Percentiles rank a stretch among this genome's conserved stretches.
These are phyloP conservation scores for Verbena officinalis DNA, from an alignment of 257 asterid genomes.

Conservation along the genomic window DNA sequence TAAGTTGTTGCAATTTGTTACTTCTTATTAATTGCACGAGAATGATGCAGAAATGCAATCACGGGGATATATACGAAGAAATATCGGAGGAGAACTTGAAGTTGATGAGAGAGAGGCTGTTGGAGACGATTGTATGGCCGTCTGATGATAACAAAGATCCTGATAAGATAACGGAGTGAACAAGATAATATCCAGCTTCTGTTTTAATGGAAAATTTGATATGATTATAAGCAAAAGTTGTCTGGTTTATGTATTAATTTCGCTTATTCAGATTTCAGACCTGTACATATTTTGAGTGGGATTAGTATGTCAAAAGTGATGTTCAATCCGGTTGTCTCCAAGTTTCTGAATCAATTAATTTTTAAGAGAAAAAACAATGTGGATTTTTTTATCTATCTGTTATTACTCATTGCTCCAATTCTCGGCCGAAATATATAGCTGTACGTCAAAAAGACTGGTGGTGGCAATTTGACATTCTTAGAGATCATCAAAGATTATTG, in stretches of 20 bases:
- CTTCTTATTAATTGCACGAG: too few species aligned
- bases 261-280: background rate
- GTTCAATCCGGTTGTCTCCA: background rate
- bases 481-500: too few species aligned
- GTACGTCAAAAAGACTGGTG: too few species aligned
- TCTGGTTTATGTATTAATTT: too few species aligned
- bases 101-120: constrained; percentile 67
- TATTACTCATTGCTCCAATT: too few species aligned
- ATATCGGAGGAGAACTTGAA: constrained; percentile 65
- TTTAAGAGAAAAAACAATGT: too few species aligned
- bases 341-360: background rate
- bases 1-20: too few species aligned
- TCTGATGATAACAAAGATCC: constrained; percentile 42
- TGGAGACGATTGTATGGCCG: constrained; percentile 65
- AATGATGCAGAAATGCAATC: constrained; percentile 55
- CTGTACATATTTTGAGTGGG: background rate
- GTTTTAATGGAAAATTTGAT: too few species aligned
- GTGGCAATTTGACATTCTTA: too few species aligned
- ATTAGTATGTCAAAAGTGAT: background rate
- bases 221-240: background rate
- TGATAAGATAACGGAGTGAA: constrained; percentile 7
- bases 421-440: too few species aligned
- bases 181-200: background rate
- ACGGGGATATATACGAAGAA: constrained; percentile 52
- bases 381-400: too few species aligned